Conservation (phyloP, 2,329 filamentous ascomycete species). For the Karstenula rhodostoma region DNA sequence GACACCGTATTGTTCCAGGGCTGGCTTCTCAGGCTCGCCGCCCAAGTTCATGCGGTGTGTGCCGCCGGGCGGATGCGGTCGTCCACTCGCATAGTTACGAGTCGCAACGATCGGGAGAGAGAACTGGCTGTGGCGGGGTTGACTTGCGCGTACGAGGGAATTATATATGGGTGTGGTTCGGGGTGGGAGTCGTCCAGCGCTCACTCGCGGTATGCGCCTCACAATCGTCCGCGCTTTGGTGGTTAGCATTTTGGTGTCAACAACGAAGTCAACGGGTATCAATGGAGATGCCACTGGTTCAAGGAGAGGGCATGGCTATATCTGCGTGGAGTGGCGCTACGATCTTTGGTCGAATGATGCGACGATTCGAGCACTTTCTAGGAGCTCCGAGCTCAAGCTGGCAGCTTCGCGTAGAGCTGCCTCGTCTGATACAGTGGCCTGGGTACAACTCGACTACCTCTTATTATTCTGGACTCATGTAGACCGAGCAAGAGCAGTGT, state of each 20-base stretch:
- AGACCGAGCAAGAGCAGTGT: neutral
- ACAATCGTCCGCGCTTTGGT: slow-evolving; percentile 45
- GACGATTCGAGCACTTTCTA: slow-evolving; percentile 31
- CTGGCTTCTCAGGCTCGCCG: slow-evolving; percentile 78
- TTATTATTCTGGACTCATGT: neutral
- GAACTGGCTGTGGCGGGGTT: slow-evolving; percentile 11
- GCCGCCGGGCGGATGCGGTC: slow-evolving; percentile 85
- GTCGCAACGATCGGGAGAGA: slow-evolving; percentile 53
- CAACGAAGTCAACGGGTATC: slow-evolving; percentile 11
- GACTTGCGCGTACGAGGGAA: slow-evolving; percentile 28
- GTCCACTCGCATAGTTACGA: slow-evolving; percentile 65
- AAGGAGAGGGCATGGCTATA: slow-evolving; percentile 33
- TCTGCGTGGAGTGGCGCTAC: slow-evolving; percentile 18
- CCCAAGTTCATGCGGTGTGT: slow-evolving; percentile 94
- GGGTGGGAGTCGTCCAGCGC: slow-evolving; percentile 24
- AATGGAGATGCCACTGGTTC: slow-evolving; percentile 15
- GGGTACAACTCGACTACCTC: neutral
- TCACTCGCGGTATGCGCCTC: slow-evolving; percentile 42
- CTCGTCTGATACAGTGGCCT: neutral
- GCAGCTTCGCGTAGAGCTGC: neutral
- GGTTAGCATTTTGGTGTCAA: slow-evolving; percentile 43
- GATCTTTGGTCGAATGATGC: slow-evolving; percentile 12
- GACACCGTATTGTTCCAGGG: slow-evolving; percentile 88
- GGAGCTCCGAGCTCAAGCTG: slow-evolving; percentile 7
- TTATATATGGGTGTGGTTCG: slow-evolving; percentile 33